These are phyloP conservation scores for Xylaria sp. DNA, from an alignment of 2,329 filamentous ascomycete species.

Conservation along the genomic window DNA sequence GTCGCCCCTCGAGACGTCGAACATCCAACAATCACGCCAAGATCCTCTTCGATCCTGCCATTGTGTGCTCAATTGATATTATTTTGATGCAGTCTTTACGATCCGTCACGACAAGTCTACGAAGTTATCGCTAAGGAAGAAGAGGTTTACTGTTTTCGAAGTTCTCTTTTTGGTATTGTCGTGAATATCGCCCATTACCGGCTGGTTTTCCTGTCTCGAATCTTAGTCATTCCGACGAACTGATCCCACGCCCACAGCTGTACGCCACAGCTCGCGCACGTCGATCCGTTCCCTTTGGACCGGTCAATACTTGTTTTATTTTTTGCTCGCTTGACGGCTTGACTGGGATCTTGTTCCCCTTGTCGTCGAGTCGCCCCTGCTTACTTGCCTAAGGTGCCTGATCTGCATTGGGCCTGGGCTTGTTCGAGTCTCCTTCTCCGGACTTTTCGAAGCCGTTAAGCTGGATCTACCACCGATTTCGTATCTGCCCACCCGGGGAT, in stretches of 20 bases:
- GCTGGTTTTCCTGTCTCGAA: background rate
- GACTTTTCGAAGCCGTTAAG: slow-evolving; percentile 64
- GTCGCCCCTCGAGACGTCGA: background rate
- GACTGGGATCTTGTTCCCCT: slow-evolving; percentile 11
- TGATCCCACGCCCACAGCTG: background rate
- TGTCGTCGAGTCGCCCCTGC: slow-evolving; percentile 3
- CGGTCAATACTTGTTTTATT: background rate
- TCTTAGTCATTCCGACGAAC: background rate
- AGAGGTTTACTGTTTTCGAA: background rate
- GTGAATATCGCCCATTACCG: background rate
- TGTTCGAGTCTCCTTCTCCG: slow-evolving; percentile 14
- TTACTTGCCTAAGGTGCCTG: slow-evolving; percentile 15
- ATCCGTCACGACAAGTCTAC: slow-evolving; percentile 21
- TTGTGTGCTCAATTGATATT: slow-evolving; percentile 20
- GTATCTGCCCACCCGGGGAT: slow-evolving; percentile 74
- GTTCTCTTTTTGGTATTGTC: background rate
- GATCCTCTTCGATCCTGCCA: slow-evolving; percentile 11
- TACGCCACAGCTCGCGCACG: background rate
- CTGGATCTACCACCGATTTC: slow-evolving; percentile 90
- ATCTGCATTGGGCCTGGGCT: slow-evolving; percentile 18
- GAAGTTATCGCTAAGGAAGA: slow-evolving; percentile 13
- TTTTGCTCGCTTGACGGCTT: background rate
- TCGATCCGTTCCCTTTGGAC: background rate
- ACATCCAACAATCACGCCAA: slow-evolving; percentile 5
- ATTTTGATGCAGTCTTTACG: slow-evolving; percentile 21